Evolutionary conservation across 2,329 filamentous ascomycete genomes (phyloP), one percentile per base, ranked within the genome.

Genomic region (Aspergillus sp.): DNA sequence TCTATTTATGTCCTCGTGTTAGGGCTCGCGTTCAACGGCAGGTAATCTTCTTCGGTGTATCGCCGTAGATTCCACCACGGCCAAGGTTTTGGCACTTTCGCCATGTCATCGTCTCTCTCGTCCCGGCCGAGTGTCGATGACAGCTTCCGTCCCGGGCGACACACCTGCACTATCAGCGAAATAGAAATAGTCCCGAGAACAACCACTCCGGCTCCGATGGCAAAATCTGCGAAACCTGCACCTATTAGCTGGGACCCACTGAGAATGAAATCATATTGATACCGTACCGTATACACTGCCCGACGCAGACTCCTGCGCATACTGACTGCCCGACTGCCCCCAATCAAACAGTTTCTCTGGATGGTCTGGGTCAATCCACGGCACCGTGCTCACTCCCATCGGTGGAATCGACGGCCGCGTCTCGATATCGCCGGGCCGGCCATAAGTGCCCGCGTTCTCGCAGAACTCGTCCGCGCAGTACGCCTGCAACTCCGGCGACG

Each of bases 11-110:
- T 19, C 19, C 19, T 19, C 19, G 19, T 19, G 19, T 19, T 19
- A 19, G 19, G 19, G 19, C 36, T 47, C 46, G 35, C 51, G 53
- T 48, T 64, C 44, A 65, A 53, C 6, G 62, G 57, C 42, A 59
- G 56, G 41, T 65, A 63, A 9, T 44, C 42, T 4, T 40, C 42
- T 32, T 43, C 44, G 7, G 43, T 51, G 19, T 19, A 19, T 19
- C 19, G 19, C 62, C 61, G 65, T 59, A 55, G 63, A 47, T 60
- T 52, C 64, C 63, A 66, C 63, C 63, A 65, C 12, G 56, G 50
- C 10, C 50, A 44, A 19, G 19, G 1, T 19, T 19, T 19, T 19
- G 19, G 19, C 19, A 19, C 19, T 19, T 19, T 19, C 19, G 19
- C 19, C 19, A 19, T 19, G 19, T 19, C 19, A 19, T 19, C 19